A percentile compares a stretch with the other conserved stretches of the same genome.
Conservation (phyloP, 345 rosid species). For the Rhizophora apiculata region DNA sequence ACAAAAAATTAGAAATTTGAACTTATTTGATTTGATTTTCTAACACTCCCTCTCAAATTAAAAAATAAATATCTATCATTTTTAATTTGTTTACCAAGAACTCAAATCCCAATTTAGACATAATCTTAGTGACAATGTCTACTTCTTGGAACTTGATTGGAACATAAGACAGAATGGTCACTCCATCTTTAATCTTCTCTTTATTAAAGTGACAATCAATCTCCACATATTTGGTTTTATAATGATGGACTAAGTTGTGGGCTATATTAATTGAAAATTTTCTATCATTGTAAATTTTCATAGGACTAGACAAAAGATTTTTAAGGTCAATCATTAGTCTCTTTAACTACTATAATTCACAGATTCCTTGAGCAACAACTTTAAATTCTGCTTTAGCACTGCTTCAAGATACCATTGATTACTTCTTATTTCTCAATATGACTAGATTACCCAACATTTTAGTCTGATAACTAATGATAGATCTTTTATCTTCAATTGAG, state of each 20-base stretch:
- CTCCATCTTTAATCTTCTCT: background rate
- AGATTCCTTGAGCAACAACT: background rate
- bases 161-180: background rate
- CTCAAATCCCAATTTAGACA: no score
- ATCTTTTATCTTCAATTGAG: no score
- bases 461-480: no score
- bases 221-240: background rate
- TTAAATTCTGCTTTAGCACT: background rate
- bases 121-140: background rate
- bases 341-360: background rate
- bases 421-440: background rate
- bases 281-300: background rate
- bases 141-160: background rate
- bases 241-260: background rate
- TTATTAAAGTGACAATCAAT: background rate
- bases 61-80: no score
- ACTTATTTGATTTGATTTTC: no score
- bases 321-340: background rate
- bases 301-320: background rate
- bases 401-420: background rate
- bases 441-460: no score
- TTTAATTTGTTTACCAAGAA: no score
- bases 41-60: fast-evolving
- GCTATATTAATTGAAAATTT: background rate
- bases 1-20: no score